Base-by-base conservation (phyloP, 352 stramenopile species). In the Pythium volutum region DNA sequence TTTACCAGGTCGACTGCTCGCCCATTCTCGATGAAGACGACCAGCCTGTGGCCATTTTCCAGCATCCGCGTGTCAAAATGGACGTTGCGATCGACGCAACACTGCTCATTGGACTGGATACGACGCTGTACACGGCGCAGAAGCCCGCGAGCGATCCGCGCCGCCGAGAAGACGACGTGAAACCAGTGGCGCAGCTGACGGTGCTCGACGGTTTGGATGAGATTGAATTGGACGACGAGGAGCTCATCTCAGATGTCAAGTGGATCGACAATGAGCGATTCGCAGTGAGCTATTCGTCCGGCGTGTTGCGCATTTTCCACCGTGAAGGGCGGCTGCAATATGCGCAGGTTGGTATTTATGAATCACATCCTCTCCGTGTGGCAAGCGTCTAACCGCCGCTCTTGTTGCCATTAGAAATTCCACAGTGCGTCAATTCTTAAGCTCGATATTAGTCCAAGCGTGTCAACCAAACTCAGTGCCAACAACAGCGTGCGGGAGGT, bases 191-290 rank as follows among this genome's bases (percentile, higher is more conserved):
- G 53, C 43, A 36, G 31, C 39, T 75, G n/a, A 42, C 59, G n/a
- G 34, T 80, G 41, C 43, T 91, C n/a, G 71, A 62, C 10, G 74
- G 74, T 22, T 41, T 33, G 1, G 67, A 64, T 5, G 36, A 82
- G 22, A 65, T 57, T 38, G 18, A 67, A 9, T 43, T 84, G 18
- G 71, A 87, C 15, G 70, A 74, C 9, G 64, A 79, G 18, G 80
- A 89, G 45, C 39, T 54, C 1, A 68, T 90, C 8, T 70, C 74
- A 12, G 77, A 88, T 53, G 70, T 90, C 49, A 90, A 89, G 59
- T 92, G 80, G 80, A 68, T 92, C 48, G 63, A 79, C 47, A 57
- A 62, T 12, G 79, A 87, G 36, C 64, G 76, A n/a, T 73, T 92
- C 20, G 75, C 65, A 14, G 71, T 58, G 29, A 77, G 80, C 56